These are phyloP conservation scores for Rugiboletus extremiorientalis DNA, from an alignment of 1,284 basidiomycete species.

Conservation along the genomic window DNA sequence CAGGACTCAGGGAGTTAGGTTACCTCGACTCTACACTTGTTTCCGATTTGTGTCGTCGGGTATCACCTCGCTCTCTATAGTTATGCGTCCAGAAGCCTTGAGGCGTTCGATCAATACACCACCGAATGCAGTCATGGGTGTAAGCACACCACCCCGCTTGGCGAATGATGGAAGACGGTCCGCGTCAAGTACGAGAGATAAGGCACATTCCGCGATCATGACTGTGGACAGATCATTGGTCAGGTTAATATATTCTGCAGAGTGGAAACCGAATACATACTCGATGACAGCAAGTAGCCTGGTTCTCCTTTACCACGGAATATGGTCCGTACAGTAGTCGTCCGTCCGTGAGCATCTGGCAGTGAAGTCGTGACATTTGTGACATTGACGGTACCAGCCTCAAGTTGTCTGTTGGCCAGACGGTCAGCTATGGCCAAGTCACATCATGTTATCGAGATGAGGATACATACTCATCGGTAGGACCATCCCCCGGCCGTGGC, in stretches of 20 bases:
- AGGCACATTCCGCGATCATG: constrained; percentile 75
- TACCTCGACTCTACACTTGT: constrained; percentile 8
- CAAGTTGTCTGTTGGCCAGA: constrained; percentile 44
- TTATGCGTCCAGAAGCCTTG: constrained; percentile 50
- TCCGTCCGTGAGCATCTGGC: constrained; percentile 40
- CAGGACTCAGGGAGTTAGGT: not conserved
- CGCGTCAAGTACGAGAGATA: constrained; percentile 59
- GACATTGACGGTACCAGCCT: constrained; percentile 55
- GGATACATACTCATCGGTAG: constrained; percentile 52
- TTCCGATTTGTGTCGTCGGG: constrained; percentile 11
- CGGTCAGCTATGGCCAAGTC: constrained; percentile 2
- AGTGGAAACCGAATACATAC: constrained; percentile 38
- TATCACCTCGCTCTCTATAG: constrained; percentile 54
- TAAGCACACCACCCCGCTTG: constrained; percentile 72
- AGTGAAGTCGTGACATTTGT: constrained; percentile 57
- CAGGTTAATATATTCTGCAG: not conserved
- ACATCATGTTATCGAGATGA: not conserved
- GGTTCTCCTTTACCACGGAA: constrained; percentile 73
- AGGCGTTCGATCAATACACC: constrained; percentile 68
- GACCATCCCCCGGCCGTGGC: constrained; percentile 61
- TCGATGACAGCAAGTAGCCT: constrained; percentile 69
- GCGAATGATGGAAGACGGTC: constrained; percentile 54
- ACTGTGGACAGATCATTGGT: constrained; percentile 41
- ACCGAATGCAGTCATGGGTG: constrained; percentile 76
- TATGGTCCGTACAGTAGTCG: constrained; percentile 59